Conservation (phyloP, 169 alveolate genomes). For the Plasmodium blacklocki region DNA sequence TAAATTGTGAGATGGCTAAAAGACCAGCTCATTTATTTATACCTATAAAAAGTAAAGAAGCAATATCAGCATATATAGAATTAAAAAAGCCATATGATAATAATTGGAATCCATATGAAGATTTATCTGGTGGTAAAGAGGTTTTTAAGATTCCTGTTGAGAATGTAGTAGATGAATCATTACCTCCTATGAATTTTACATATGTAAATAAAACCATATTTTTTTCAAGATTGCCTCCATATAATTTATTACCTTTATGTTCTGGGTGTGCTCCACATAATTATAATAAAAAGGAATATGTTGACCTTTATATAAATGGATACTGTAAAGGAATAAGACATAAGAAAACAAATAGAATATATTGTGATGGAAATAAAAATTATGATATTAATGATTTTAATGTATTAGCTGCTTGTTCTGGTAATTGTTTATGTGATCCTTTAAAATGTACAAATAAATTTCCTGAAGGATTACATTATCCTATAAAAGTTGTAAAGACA, state of each 20-base stretch:
- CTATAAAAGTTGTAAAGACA: constrained; percentile 83
- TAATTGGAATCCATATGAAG: constrained; percentile 86
- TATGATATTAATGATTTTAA: constrained; percentile 79
- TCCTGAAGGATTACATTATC: constrained; percentile 84
- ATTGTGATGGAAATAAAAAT: constrained; percentile 82
- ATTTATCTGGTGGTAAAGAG: constrained; percentile 86
- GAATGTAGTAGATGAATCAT: constrained; percentile 81
- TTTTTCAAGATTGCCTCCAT: constrained; percentile 82
- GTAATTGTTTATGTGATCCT: constrained; percentile 86
- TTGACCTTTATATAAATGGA: constrained; percentile 77
- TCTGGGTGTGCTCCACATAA: constrained; percentile 83
- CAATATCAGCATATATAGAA: constrained; percentile 82
- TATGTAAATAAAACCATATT: constrained; percentile 79
- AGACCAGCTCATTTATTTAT: constrained; percentile 81
- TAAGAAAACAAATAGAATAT: constrained; percentile 69
- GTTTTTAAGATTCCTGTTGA: constrained; percentile 83
- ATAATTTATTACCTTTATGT: constrained; percentile 81
- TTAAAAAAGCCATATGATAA: constrained; percentile 81
- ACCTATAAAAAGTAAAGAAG: constrained; percentile 80
- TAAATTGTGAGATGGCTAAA: constrained; percentile 83
- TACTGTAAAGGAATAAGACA: constrained; percentile 82
- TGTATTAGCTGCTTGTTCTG: constrained; percentile 84
- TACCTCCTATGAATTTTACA: constrained; percentile 87
- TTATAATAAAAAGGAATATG: constrained; percentile 71
- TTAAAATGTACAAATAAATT: constrained; percentile 81